Percentiles rank a stretch among this genome's conserved stretches.
These are phyloP conservation scores for Kregervanrija fluxuum DNA, from an alignment of 805 yeast species.

Conservation along the genomic window DNA sequence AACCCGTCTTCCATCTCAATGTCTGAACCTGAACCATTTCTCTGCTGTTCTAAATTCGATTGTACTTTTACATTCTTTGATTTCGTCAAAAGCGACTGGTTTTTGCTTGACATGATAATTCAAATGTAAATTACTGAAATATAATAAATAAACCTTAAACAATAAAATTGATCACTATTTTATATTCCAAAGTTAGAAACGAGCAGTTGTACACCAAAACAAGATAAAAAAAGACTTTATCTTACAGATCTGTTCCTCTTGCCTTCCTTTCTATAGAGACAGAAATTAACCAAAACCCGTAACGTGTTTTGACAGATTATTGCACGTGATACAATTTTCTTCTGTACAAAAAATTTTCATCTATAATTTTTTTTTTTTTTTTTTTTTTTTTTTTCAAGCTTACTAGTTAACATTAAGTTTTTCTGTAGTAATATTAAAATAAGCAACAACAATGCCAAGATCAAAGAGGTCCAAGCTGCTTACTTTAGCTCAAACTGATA, in stretches of 20 bases:
- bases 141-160: no score
- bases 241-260: not conserved
- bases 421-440: not conserved
- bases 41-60: no score
- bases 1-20: no score
- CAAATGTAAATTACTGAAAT: no score
- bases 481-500: constrained; percentile 91
- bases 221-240: no score
- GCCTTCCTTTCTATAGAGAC: not conserved
- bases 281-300: no score
- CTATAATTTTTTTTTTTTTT: not conserved
- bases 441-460: constrained; percentile 70
- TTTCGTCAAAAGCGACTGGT: constrained; percentile 2
- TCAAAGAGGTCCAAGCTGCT: constrained; percentile 95
- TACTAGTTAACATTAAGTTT: not conserved
- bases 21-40: no score
- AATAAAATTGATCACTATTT: no score
- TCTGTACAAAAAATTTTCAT: not conserved
- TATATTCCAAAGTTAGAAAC: no score
- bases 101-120: no score
- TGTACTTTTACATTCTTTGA: not conserved
- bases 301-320: no score
- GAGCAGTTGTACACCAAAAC: no score
- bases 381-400: not conserved
- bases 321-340: not conserved